A percentile compares a stretch with the other conserved stretches of the same genome.
These are phyloP conservation scores for Crithidia thermophila DNA, from an alignment of 208 protist species.

Conservation along the genomic window DNA sequence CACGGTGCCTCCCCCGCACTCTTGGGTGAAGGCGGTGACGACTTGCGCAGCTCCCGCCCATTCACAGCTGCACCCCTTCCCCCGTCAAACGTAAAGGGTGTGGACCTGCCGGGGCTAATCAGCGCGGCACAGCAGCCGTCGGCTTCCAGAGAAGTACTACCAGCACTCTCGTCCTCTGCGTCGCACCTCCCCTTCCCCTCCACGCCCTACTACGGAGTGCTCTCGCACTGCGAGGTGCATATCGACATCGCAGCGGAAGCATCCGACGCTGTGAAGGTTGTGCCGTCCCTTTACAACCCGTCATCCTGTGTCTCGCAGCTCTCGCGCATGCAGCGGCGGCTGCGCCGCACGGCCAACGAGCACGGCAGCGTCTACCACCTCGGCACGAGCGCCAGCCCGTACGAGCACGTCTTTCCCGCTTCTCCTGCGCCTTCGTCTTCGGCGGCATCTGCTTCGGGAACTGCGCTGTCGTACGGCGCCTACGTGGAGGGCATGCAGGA, in stretches of 20 bases:
- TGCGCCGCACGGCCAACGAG: constrained; percentile 16
- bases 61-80: not conserved
- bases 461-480: constrained; percentile 18
- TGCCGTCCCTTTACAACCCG: constrained; percentile 10
- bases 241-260: constrained; percentile 29
- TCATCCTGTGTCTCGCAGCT: constrained; percentile 9
- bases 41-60: not conserved
- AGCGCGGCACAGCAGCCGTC: constrained; percentile 2
- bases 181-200: constrained; percentile 32
- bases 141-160: too few species aligned
- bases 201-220: constrained; percentile 59
- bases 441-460: not conserved
- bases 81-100: not conserved
- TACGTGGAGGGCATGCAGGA: constrained; percentile 30
- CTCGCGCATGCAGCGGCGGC: constrained; percentile 21
- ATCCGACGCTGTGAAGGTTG: not conserved
- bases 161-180: not conserved
- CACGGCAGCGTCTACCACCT: constrained; percentile 46
- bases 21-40: not conserved
- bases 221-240: constrained; percentile 39
- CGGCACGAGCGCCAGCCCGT: constrained; percentile 26
- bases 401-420: not conserved
- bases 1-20: too few species aligned
- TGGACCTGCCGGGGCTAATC: not conserved
- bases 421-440: not conserved